Conservation (phyloP, 2,329 filamentous ascomycete genomes). For the Alternaria postmessia region DNA sequence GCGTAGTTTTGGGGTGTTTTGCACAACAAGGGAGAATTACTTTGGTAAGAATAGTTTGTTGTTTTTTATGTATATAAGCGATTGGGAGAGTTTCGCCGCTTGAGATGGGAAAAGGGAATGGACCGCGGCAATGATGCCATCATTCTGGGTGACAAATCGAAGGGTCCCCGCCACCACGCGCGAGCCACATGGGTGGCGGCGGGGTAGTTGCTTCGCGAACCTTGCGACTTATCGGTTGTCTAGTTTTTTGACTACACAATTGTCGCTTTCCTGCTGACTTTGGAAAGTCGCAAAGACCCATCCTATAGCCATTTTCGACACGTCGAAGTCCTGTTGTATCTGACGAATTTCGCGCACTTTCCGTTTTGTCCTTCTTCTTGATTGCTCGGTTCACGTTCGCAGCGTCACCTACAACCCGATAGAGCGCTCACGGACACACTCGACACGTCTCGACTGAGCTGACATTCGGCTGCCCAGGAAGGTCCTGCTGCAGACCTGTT, state of each 20-base stretch:
- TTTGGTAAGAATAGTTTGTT: not conserved
- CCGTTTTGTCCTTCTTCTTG: not conserved
- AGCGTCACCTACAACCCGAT: not conserved
- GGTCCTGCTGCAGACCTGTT: not conserved
- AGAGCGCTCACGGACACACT: not conserved
- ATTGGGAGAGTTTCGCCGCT: slow-evolving; percentile 14
- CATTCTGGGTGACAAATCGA: slow-evolving; percentile 32
- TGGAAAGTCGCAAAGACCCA: not conserved
- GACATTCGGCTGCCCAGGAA: not conserved
- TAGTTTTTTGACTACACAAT: not conserved
- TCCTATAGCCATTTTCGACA: not conserved
- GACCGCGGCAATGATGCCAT: slow-evolving; percentile 33
- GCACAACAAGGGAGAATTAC: not conserved
- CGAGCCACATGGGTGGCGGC: slow-evolving; percentile 30
- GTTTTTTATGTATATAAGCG: slow-evolving; percentile 6
- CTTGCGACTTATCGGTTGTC: not conserved
- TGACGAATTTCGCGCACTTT: not conserved
- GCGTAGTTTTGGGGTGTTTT: not conserved
- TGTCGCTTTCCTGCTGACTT: not conserved
- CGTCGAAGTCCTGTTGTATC: not conserved
- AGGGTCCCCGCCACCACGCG: slow-evolving; percentile 11
- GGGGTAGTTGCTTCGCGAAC: slow-evolving; percentile 13
- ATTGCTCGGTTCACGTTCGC: not conserved
- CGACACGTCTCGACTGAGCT: not conserved
- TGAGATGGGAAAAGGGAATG: not conserved